Evolutionary conservation across 164 flowering plant species (phyloP).

Genomic region (Berberis vulgaris): DNA sequence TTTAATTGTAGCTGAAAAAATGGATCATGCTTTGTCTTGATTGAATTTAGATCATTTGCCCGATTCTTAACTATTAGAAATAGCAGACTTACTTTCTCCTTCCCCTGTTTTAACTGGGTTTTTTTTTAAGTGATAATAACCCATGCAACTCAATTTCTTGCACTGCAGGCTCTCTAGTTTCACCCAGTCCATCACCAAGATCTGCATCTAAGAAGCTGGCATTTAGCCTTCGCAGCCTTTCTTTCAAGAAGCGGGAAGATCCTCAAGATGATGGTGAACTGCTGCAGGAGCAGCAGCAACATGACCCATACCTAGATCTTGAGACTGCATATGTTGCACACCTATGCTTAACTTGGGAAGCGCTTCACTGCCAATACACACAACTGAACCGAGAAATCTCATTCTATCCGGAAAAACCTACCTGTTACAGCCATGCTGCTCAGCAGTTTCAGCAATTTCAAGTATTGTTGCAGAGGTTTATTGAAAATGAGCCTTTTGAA

Average conservation of each 20-base stretch:
- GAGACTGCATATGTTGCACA: constrained; percentile 86
- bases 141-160: constrained; percentile 1
- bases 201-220: constrained; percentile 66
- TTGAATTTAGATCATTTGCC: no score
- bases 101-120: background rate
- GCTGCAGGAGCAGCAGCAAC: constrained; percentile 40
- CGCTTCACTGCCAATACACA: constrained; percentile 80
- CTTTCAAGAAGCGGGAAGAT: constrained; percentile 53
- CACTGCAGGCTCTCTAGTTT: constrained; percentile 29
- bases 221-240: constrained; percentile 69
- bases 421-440: constrained; percentile 62
- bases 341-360: constrained; percentile 93
- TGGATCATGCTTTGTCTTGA: no score
- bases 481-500: constrained; percentile 92
- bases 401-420: constrained; percentile 39
- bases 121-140: no score
- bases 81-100: background rate
- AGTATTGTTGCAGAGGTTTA: constrained; percentile 78
- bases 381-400: constrained; percentile 50
- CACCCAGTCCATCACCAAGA: constrained; percentile 56
- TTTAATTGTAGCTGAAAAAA: no score
- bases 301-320: constrained; percentile 53
- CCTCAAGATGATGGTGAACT: constrained; percentile 58
- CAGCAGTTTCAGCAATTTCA: constrained; percentile 89
- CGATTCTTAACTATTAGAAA: no score